A percentile compares a stretch with the other conserved stretches of the same genome.
These are phyloP conservation scores for Reticulascus tulasneorum DNA, from an alignment of 2,329 filamentous ascomycete species.

Conservation along the genomic window DNA sequence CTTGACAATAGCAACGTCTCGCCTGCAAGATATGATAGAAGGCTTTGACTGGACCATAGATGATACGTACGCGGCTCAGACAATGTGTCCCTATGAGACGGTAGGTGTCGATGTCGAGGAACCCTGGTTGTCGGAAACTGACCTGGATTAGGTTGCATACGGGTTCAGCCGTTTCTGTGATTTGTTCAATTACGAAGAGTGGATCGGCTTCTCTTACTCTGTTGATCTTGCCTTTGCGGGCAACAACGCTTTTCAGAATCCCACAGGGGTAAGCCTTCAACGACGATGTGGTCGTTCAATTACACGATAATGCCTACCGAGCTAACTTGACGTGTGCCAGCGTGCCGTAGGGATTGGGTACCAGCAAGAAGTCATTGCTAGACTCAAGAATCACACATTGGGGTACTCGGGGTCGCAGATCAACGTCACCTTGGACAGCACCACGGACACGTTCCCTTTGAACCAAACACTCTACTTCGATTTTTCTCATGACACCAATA, in stretches of 20 bases:
- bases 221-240: constrained; percentile 64
- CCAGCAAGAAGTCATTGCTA: constrained; percentile 68
- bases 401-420: constrained; percentile 56
- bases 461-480: constrained; percentile 73
- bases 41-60: constrained; percentile 60
- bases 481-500: constrained; percentile 75
- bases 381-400: constrained; percentile 63
- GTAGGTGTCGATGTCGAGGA: constrained; percentile 19
- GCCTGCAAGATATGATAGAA: constrained; percentile 52
- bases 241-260: constrained; percentile 58
- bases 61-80: constrained; percentile 66
- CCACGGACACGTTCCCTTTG: constrained; percentile 64
- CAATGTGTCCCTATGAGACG: constrained; percentile 73
- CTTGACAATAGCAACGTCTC: constrained; percentile 45
- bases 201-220: constrained; percentile 68
- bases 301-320: constrained; percentile 35
- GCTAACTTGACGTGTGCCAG: constrained; percentile 24
- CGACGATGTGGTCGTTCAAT: background rate
- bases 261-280: constrained; percentile 51
- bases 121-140: background rate
- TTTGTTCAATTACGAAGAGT: constrained; percentile 72
- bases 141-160: constrained; percentile 50
- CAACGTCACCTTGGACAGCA: constrained; percentile 69
- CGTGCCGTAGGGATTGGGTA: constrained; percentile 71
- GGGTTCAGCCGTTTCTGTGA: constrained; percentile 72